Percentiles rank a stretch among this genome's conserved stretches.
These are phyloP conservation scores for Aureoboletus auriporus DNA, from an alignment of 768 basidiomycete genomes.

Conservation along the genomic window DNA sequence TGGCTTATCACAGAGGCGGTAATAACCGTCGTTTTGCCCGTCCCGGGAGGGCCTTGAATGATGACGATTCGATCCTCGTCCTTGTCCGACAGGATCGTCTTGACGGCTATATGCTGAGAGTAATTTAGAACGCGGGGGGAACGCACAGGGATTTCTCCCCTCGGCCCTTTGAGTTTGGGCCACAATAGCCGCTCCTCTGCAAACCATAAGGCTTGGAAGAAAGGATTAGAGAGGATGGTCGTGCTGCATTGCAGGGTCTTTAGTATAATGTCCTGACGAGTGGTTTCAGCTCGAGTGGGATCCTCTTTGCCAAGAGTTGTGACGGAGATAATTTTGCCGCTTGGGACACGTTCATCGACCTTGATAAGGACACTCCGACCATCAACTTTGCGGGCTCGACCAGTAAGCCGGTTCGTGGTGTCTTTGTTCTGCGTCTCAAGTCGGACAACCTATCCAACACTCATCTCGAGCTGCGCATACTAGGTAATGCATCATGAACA, in stretches of 20 bases:
- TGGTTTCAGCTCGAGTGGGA: conserved; percentile 51
- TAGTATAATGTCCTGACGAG: conserved; percentile 22
- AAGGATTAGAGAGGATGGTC: conserved; percentile 17
- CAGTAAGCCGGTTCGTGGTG: conserved; percentile 2
- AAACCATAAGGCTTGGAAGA: conserved; percentile 28
- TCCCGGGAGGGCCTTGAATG: conserved; percentile 39
- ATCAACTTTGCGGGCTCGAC: conserved; percentile 21
- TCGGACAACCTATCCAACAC: conserved; percentile 12
- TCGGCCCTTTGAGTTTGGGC: conserved; percentile 3
- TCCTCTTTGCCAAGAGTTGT: conserved; percentile 50
- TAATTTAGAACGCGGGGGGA: conserved; percentile 13
- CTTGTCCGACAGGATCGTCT: conserved; percentile 25
- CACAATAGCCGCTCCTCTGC: conserved; percentile 14
- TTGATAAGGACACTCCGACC: conserved; percentile 38
- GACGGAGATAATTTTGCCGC: conserved; percentile 30
- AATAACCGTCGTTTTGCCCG: conserved; percentile 44
- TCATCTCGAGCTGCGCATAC: neutral
- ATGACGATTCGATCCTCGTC: conserved; percentile 20
- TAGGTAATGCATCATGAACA: conserved; percentile 3
- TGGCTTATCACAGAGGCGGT: conserved; percentile 32
- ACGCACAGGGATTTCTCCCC: neutral
- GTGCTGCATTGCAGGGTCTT: conserved; percentile 13
- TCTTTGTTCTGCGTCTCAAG: conserved; percentile 13
- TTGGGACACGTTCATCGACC: conserved; percentile 19
- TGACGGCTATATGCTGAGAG: conserved; percentile 28